phyloP scores from a whole-genome alignment of 768 basidiomycete genomes.

The Mycena amicta region DNA sequence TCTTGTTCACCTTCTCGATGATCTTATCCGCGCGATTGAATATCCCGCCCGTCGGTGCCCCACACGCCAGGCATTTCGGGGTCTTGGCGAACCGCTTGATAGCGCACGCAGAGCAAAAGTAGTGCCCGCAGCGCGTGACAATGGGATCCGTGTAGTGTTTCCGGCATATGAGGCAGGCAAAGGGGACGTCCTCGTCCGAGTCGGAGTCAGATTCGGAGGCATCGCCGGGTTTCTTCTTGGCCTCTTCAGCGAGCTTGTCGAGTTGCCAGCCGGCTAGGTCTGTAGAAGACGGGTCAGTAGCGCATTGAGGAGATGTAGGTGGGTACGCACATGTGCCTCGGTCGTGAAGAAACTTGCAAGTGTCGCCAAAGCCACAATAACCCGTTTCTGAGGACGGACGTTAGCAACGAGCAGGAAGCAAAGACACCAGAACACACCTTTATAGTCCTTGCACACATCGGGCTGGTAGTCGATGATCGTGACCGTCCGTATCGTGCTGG shows the following conservation, averaged over 20 bases:
- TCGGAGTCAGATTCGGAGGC: slow-evolving; percentile 58
- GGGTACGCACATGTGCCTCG: slow-evolving; percentile 82
- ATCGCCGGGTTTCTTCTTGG: slow-evolving; percentile 63
- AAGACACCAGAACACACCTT: slow-evolving; percentile 60
- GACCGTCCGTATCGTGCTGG: slow-evolving; percentile 86
- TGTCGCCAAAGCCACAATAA: slow-evolving; percentile 98
- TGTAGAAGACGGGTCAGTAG: too few species aligned
- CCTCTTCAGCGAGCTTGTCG: slow-evolving; percentile 85
- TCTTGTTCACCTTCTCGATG: slow-evolving; percentile 82
- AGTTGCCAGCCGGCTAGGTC: slow-evolving; percentile 99
- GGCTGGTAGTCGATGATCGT: slow-evolving; percentile 98
- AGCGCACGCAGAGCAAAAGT: slow-evolving; percentile 93
- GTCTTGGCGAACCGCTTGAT: slow-evolving; percentile 94
- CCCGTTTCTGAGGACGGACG: slow-evolving; percentile 87
- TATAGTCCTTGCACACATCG: slow-evolving; percentile 99
- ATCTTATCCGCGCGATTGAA: slow-evolving; percentile 96
- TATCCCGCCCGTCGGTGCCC: slow-evolving; percentile 90
- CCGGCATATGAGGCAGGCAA: slow-evolving; percentile 97
- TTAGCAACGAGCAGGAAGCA: too few species aligned
- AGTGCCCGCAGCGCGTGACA: slow-evolving; percentile 95
- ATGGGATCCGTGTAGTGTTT: slow-evolving; percentile 94
- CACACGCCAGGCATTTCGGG: slow-evolving; percentile 94
- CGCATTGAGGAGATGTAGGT: slow-evolving; percentile 2
- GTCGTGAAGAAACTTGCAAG: slow-evolving; percentile 98
- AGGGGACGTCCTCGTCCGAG: slow-evolving; percentile 88